Evolutionary conservation across 345 rosid species (phyloP).

Genomic region (Trapa bicornis): DNA sequence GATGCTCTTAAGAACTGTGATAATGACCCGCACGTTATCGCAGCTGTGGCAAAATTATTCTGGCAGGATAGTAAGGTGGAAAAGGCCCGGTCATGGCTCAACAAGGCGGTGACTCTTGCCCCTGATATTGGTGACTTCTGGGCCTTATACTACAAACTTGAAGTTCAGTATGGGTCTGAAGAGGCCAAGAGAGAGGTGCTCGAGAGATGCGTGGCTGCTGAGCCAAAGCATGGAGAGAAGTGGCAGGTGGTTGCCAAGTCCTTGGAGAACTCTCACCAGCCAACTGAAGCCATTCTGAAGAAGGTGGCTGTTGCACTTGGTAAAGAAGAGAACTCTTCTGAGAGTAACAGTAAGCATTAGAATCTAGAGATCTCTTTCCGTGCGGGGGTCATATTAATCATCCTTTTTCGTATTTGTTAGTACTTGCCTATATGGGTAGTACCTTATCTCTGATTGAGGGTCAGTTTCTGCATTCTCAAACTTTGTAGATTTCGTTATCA

Average conservation of each 20-base stretch:
- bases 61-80: slow-evolving; percentile 90
- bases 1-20: slow-evolving; percentile 79
- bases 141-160: slow-evolving; percentile 80
- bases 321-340: slow-evolving; percentile 62
- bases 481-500: not conserved
- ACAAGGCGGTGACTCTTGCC: slow-evolving; percentile 65
- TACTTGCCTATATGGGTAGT: not conserved
- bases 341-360: slow-evolving; percentile 25
- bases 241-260: slow-evolving; percentile 81
- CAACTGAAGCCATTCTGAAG: slow-evolving; percentile 68
- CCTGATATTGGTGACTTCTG: slow-evolving; percentile 87
- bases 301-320: slow-evolving; percentile 61
- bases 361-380: not conserved
- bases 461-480: not conserved
- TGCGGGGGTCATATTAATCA: slow-evolving; percentile 19
- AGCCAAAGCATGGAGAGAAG: slow-evolving; percentile 84
- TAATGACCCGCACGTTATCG: slow-evolving; percentile 74
- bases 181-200: slow-evolving; percentile 70
- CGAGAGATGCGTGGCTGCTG: slow-evolving; percentile 57
- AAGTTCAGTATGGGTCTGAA: slow-evolving; percentile 73
- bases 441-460: not conserved
- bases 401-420: not conserved
- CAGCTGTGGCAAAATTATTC: slow-evolving; percentile 76
- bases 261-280: slow-evolving; percentile 81
- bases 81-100: slow-evolving; percentile 76